These are phyloP conservation scores for Aspergillus hiratsukae DNA, from an alignment of 2,329 filamentous ascomycete species.

Conservation along the genomic window DNA sequence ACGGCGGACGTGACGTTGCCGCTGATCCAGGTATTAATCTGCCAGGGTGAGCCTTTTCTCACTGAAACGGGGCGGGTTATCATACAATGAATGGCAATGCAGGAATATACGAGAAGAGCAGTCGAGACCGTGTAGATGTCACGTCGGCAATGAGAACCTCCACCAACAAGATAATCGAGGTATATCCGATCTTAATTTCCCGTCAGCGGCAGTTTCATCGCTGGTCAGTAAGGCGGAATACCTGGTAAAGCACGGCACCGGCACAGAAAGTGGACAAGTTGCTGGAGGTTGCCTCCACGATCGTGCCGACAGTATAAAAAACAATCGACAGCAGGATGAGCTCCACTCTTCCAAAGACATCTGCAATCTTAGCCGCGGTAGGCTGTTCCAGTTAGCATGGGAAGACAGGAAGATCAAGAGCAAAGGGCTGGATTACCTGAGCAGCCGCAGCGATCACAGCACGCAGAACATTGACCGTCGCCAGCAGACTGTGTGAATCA, in stretches of 20 bases:
- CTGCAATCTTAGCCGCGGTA: constrained; percentile 58
- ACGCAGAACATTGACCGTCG: constrained; percentile 56
- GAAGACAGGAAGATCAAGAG: background rate
- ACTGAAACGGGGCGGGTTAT: no score
- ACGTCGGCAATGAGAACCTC: constrained; percentile 63
- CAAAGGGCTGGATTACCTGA: constrained; percentile 30
- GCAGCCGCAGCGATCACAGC: constrained; percentile 58
- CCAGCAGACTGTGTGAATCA: constrained; percentile 51
- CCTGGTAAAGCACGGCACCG: constrained; percentile 57
- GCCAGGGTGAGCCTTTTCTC: background rate
- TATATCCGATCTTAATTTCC: constrained; percentile 53
- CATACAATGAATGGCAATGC: constrained; percentile 52
- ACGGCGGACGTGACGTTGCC: constrained; percentile 54
- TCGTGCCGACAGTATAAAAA: constrained; percentile 54
- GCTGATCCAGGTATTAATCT: constrained; percentile 60
- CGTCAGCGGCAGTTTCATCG: background rate
- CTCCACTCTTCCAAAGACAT: constrained; percentile 60
- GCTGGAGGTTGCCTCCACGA: constrained; percentile 52
- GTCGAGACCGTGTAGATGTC: constrained; percentile 58
- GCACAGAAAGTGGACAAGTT: constrained; percentile 51
- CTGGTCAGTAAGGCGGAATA: constrained; percentile 5
- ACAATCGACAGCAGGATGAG: constrained; percentile 52
- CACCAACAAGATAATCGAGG: constrained; percentile 56
- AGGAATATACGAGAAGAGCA: constrained; percentile 63
- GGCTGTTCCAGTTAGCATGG: constrained; percentile 35